Evolutionary conservation across 2,329 filamentous ascomycete species (phyloP).

Genomic region (Colletotrichum noveboracense): DNA sequence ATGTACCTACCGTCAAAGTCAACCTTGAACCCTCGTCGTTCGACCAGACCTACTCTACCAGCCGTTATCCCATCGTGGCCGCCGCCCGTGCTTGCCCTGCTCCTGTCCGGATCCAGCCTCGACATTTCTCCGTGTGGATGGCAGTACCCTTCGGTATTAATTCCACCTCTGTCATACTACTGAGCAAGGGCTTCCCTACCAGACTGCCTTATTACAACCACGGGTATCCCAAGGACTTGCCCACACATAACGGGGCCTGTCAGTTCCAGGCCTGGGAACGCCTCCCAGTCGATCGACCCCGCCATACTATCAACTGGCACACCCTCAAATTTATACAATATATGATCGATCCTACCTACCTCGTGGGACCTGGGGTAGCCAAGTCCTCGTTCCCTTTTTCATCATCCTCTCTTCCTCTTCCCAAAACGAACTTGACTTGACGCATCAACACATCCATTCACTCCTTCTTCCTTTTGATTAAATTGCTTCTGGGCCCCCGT

Average conservation of each 20-base stretch:
- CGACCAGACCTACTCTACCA: not conserved
- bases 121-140: constrained; percentile 51
- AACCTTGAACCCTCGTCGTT: constrained; percentile 6
- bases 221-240: constrained; percentile 31
- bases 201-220: constrained; percentile 38
- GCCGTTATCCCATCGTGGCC: constrained; percentile 23
- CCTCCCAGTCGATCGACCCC: constrained; percentile 42
- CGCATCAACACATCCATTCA: constrained; percentile 9
- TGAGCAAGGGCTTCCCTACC: constrained; percentile 43
- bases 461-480: constrained; percentile 10
- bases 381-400: constrained; percentile 24
- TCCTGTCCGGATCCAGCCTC: constrained; percentile 47
- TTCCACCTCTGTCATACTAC: constrained; percentile 51
- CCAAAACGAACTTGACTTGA: constrained; percentile 15
- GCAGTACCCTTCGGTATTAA: constrained; percentile 51
- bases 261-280: constrained; percentile 38
- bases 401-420: constrained; percentile 31
- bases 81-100: constrained; percentile 45
- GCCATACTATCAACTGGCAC: constrained; percentile 41
- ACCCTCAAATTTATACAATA: constrained; percentile 43
- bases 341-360: constrained; percentile 30
- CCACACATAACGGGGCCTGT: constrained; percentile 45
- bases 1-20: not conserved
- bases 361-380: constrained; percentile 27
- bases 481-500: not conserved